Evolutionary conservation across 2,329 filamentous ascomycete species (phyloP), one percentile per base, ranked within the genome.

Genomic region (Microsporum audouinii): DNA sequence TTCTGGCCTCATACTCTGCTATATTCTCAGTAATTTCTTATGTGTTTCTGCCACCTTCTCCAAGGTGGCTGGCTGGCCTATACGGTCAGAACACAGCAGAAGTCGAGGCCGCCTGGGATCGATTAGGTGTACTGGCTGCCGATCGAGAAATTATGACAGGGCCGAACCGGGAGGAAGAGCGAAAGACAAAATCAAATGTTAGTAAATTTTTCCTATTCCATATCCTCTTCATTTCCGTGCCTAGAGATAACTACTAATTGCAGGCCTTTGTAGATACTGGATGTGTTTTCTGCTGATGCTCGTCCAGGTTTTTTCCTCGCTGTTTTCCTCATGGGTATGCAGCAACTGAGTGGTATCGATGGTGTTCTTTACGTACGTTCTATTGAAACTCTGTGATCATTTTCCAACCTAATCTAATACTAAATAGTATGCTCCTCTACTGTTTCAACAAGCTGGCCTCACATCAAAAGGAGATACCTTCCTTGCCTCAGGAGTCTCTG

Each of bases 301-400:
- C 17, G 51, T 14, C 31, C 51, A 3, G 74, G 77, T 2, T 83
- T 81, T 0, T 69, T 76, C 0, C 70, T 85, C 17, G 82, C 78
- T 0, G 73, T 82, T 0, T 85, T 85, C 63, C 69, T 84, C 59
- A 78, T 86, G 68, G 78, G 75, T 1, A 82, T 84, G 76, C 77
- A 82, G 36, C 84, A 87, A 65, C 71, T 86, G 0, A 81, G 76
- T 33, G 83, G 84, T 0, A 86, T 86, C 57, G 84, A 87, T 64
- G 84, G 81, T 0, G 78, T 86, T 3, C 74, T 84, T 29, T 86
- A 84, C 62, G 81, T 82, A 67, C 68, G 77, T 56, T 56, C 27
- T 34, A 4, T 23, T 23, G 17, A 23, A 23, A 38, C 34, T 73
- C 33, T 14, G n/a, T 3, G 49, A 43, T 3, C 12, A 3, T 5